Evolutionary conservation across 2,329 filamentous ascomycete genomes (phyloP).

Genomic region (Hysterium pulicare): DNA sequence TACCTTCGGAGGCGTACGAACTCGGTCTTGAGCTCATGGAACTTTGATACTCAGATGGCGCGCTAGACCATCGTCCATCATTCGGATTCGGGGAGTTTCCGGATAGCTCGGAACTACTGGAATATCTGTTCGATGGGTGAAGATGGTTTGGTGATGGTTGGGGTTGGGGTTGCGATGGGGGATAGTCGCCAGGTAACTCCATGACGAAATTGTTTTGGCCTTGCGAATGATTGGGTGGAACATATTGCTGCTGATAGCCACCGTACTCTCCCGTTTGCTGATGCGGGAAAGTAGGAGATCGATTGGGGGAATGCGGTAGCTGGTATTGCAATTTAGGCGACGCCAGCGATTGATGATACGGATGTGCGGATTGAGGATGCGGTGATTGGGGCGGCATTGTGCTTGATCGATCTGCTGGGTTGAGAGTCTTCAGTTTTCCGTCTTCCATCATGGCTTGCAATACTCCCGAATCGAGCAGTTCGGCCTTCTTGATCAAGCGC

Average conservation of each 20-base stretch:
- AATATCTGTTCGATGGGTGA: constrained; percentile 22
- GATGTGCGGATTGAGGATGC: constrained; percentile 15
- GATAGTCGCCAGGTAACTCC: constrained; percentile 44
- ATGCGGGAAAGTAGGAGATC: constrained; percentile 18
- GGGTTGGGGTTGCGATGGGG: constrained; percentile 36
- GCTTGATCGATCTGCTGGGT: constrained; percentile 40
- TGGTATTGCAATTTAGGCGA: constrained; percentile 25
- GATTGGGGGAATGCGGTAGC: constrained; percentile 25
- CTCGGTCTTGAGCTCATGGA: constrained; percentile 29
- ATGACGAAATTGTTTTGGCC: constrained; percentile 34
- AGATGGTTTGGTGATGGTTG: constrained; percentile 27
- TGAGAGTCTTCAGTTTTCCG: constrained; percentile 59
- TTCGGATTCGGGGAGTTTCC: constrained; percentile 23
- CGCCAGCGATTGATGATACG: constrained; percentile 1
- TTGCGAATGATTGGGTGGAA: constrained; percentile 18
- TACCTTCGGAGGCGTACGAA: constrained; percentile 35
- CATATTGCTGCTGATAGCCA: constrained; percentile 9
- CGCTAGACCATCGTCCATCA: constrained; percentile 31
- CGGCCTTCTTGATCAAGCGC: constrained; percentile 68
- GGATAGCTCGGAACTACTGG: constrained; percentile 20
- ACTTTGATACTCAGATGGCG: constrained; percentile 24
- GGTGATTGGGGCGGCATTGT: constrained; percentile 9
- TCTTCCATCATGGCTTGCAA: constrained; percentile 66
- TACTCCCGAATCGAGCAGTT: constrained; percentile 63
- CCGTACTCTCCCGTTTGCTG: constrained; percentile 6